Evolutionary conservation across 805 yeast species (phyloP), one percentile per base, ranked within the genome.

Genomic region (Nakazawaea laoshanensis): DNA sequence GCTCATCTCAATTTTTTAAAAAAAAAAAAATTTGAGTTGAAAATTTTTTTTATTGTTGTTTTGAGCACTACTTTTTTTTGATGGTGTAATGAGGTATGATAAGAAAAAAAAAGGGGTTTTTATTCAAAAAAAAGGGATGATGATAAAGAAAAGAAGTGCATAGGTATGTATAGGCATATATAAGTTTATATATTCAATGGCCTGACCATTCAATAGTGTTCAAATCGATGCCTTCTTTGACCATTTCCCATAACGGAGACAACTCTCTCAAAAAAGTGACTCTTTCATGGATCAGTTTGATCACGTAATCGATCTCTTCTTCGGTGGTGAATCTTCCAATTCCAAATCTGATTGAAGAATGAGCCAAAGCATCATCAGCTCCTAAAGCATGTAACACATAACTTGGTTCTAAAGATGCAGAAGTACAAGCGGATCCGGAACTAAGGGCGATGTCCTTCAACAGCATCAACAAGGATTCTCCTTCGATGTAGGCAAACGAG

Each of bases 201-300:
- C 96, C 97, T 39, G 95, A 84, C 98, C 98, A 92, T 63, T 92
- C 94, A 49, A 92, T 92, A 21, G 94, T 71, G 50, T 81, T 73
- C 55, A 92, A 67, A 53, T 92, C 98, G 49, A 92, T 89, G 45
- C 98, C 98, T 45, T 92, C 97, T 60, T 92, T 95, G 37, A 86
- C 95, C 97, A 92, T 88, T 64, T 92, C 98, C 97, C 97, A 92
- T 48, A 92, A 67, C 30, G 98, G 98, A 37, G 92, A 77, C 61
- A 92, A 68, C 51, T 87, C 89, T 60, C 98, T 76, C 53, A 92
- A 70, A 61, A 86, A 86, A 42, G 77, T 79, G 35, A 92, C 97
- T 59, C 96, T 76, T 55, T 85, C 88, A 36, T 74, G 67, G 38
- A 92, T 85, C 10, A 96, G 95, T 38, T 80, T 66, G 43, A 92